Evolutionary conservation across 192 early-diverging fungal genomes (phyloP), one percentile per base, ranked within the genome.

Genomic region (Linnemannia schmuckeri): DNA sequence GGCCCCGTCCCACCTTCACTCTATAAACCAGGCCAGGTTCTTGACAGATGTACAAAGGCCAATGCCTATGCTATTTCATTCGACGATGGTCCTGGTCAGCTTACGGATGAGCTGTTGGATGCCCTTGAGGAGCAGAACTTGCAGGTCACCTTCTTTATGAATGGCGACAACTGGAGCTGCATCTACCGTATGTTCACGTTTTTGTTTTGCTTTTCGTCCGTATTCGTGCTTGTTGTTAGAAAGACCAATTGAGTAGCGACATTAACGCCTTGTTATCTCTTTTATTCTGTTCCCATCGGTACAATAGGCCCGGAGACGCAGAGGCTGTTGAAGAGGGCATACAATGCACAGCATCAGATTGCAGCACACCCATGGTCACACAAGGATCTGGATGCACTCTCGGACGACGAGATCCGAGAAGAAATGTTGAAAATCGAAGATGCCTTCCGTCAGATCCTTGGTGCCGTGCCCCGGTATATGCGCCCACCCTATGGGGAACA

Each of bases 91-190:
- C 94, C 94, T 30, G 90, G 90, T 33, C 82, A 81, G 63, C 89
- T 90, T 44, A 90, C 90, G 38, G 86, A 88, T 44, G 88, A 90
- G 12, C 76, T 95, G 52, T 88, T 93, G 41, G 91, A 93, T 72
- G 89, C 84, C 61, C 75, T 95, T 37, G 79, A 88, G 12, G 72
- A 88, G 10, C 79, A 92, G 41, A 88, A 91, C 40, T 68, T 93
- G 61, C 91, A 92, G 70, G 90, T 92, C 2, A 93, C 94, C 20
- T 92, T 95, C 88, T 95, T 94, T 79, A 82, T 92, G 68, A 94
- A 93, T 86, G 93, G 93, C 17, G 72, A 87, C 30, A 86, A 90
- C 72, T 89, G 61, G 66, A 72, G 33, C 13, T 89, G 89, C 35
- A 88, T 92, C 18, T 84, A 91, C 49, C 52, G 88, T 73, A 79